Conservation (phyloP, 2,329 filamentous ascomycete genomes). For the Rhexocercosporidium sp. region DNA sequence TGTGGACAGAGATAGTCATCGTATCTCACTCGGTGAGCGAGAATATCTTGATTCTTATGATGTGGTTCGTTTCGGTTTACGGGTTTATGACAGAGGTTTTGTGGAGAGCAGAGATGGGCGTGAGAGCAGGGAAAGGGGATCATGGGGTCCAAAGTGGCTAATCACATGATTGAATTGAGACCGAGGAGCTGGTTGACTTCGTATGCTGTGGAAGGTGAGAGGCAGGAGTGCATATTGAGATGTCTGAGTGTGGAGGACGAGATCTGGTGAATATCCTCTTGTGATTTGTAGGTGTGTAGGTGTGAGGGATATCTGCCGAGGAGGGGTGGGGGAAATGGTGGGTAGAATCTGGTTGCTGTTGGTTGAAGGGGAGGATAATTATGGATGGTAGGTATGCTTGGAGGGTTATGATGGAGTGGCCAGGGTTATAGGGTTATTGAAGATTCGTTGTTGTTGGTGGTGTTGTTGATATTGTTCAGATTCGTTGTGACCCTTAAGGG, state of each 20-base stretch:
- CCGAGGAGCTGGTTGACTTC: not conserved
- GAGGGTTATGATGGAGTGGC: not conserved
- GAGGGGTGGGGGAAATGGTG: not conserved
- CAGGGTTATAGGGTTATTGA: not conserved
- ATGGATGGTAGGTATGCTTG: not conserved
- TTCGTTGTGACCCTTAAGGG: not conserved
- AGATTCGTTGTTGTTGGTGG: not conserved
- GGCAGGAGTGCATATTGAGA: conserved; percentile 1
- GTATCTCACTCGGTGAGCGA: not conserved
- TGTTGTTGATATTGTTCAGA: too few species aligned
- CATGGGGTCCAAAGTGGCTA: not conserved
- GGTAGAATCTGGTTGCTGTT: not conserved
- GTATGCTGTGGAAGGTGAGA: not conserved
- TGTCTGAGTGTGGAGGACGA: conserved; percentile 3
- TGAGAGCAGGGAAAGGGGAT: not conserved
- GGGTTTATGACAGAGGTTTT: not conserved
- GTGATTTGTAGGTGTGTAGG: not conserved
- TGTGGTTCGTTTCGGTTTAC: not conserved
- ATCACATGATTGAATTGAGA: conserved; percentile 8
- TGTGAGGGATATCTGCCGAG: not conserved
- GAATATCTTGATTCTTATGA: not conserved
- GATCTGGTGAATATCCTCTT: not conserved
- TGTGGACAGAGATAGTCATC: not conserved
- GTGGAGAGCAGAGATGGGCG: not conserved
- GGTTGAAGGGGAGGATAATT: not conserved